These are phyloP conservation scores for Volvariella volvacea DNA, from an alignment of 1,284 basidiomycete species.

Conservation along the genomic window DNA sequence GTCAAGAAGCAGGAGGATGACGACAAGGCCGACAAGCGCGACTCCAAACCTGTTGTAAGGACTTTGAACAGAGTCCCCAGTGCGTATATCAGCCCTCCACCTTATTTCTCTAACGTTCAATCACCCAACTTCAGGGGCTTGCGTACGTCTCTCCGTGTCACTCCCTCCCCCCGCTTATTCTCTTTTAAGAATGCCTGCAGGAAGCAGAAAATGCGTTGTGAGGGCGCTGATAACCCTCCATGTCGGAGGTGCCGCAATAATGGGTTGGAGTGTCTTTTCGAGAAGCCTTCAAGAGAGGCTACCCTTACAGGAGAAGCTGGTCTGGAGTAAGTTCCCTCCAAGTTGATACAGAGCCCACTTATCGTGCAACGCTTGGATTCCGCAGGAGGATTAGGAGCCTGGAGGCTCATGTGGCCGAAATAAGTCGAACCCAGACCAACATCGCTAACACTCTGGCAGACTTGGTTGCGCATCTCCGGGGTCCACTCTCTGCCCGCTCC, in stretches of 20 bases:
- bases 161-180: conserved; percentile 12
- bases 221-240: conserved; percentile 87
- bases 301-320: conserved; percentile 82
- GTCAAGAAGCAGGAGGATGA: conserved; percentile 42
- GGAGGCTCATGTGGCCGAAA: conserved; percentile 77
- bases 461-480: conserved; percentile 61
- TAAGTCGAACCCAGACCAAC: conserved; percentile 57
- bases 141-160: conserved; percentile 42
- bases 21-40: conserved; percentile 42
- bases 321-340: conserved; percentile 60
- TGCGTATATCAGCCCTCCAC: conserved; percentile 34
- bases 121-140: conserved; percentile 50
- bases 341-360: conserved; percentile 6
- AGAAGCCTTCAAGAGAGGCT: conserved; percentile 81
- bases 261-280: conserved; percentile 82
- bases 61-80: conserved; percentile 79
- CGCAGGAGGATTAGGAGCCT: conserved; percentile 79
- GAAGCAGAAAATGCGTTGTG: conserved; percentile 85
- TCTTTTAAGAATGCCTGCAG: conserved; percentile 67
- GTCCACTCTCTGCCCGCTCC: conserved; percentile 44
- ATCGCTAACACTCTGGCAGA: conserved; percentile 78
- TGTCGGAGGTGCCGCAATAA: conserved; percentile 85
- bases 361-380: background rate
- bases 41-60: conserved; percentile 62
- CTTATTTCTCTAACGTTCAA: conserved; percentile 13